These are phyloP conservation scores for Kluyveromyces starmeri DNA, from an alignment of 805 yeast genomes.

Conservation along the genomic window DNA sequence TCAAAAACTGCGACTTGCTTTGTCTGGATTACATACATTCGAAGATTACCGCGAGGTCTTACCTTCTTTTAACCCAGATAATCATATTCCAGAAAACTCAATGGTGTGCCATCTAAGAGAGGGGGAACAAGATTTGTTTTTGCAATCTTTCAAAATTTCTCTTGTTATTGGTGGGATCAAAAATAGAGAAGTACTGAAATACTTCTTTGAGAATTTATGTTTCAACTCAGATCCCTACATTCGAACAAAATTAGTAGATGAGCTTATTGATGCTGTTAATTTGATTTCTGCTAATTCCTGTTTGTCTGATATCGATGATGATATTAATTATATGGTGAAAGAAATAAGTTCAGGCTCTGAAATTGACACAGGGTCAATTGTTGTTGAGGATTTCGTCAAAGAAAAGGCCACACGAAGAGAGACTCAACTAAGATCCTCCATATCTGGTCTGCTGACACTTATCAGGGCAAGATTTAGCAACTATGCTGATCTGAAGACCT, in stretches of 20 bases:
- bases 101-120: constrained; percentile 16
- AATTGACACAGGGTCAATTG: constrained; percentile 9
- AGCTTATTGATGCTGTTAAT: constrained; percentile 48
- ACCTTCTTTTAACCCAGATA: constrained; percentile 39
- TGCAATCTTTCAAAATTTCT: constrained; percentile 63
- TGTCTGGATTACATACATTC: constrained; percentile 43
- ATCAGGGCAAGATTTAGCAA: constrained; percentile 24
- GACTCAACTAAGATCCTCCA: constrained; percentile 19
- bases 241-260: constrained; percentile 39
- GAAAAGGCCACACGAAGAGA: constrained; percentile 18
- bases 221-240: constrained; percentile 49
- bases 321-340: constrained; percentile 34
- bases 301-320: constrained; percentile 54
- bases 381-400: constrained; percentile 14
- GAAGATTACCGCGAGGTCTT: constrained; percentile 42
- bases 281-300: constrained; percentile 58
- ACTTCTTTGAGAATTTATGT: constrained; percentile 48
- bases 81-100: constrained; percentile 28
- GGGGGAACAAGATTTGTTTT: constrained; percentile 41
- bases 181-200: constrained; percentile 49
- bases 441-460: constrained; percentile 20
- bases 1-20: constrained; percentile 56
- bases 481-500: constrained; percentile 45
- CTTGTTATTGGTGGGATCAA: constrained; percentile 70
- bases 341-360: constrained; percentile 19